Base-by-base conservation (phyloP, 2,329 filamentous ascomycete genomes). In the Botrytis cinerea region DNA sequence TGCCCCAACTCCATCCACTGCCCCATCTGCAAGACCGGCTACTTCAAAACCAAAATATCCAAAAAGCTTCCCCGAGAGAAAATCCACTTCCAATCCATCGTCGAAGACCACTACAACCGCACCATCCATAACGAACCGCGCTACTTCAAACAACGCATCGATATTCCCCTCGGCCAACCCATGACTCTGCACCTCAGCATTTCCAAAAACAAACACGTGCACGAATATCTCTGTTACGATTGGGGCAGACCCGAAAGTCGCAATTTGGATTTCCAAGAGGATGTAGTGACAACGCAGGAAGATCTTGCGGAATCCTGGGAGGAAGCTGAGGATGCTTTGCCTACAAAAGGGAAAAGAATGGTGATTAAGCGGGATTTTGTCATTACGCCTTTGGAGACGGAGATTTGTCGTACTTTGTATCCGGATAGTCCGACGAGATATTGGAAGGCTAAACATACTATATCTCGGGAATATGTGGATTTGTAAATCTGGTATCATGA, bases 341-440 rank as follows among this genome's bases (percentile, higher is more conserved):
- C 48, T 5, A 28, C 14, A 1, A 7, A n/a, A 1, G 25, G 25
- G 1, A 28, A 28, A 3, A 54, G 5, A 54, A 54, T 54, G 48
- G 25, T 54, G 4, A 1, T 28, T 16, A 16, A 54, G 12, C 1
- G 25, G 25, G 25, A 1, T 0, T 54, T 28, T 16, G 25, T 54
- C 25, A 0, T n/a, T 7, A 54, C 25, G 4, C 48, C 4, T 16
- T 1, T 54, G 0, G 14, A n/a, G 1, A 28, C 48, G 0, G 48
- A 54, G 12, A 54, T 54, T 54, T 54, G 25, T 54, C 48, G 48
- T 3, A 2, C 12, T 2, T 2, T 54, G 48, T 54, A n/a, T 28
- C 48, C 48, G 1, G 6, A 1, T 1, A 54, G 25, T 28, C 48
- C 48, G 9, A 54, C 48, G 25, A 54, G 48, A 28, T 54, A 54